Conservation (phyloP, 495 filamentous ascomycete species). For the Acidiella bohemica region DNA sequence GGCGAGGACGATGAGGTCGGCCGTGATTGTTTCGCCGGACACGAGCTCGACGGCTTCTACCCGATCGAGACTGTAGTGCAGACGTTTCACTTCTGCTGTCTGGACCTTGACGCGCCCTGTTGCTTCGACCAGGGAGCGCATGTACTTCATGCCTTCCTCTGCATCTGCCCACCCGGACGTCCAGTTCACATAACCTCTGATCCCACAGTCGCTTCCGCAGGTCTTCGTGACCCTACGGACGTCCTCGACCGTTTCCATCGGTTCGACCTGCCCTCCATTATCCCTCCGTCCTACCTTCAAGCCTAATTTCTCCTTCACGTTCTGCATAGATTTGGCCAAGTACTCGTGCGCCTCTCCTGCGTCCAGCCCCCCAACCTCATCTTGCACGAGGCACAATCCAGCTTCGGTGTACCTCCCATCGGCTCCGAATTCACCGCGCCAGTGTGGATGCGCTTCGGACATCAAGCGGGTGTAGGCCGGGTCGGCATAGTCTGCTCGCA, state of each 20-base stretch:
- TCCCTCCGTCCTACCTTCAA: constrained; percentile 34
- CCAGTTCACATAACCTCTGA: constrained; percentile 69
- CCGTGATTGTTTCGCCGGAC: constrained; percentile 40
- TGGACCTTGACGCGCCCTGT: constrained; percentile 50
- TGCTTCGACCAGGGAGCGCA: constrained; percentile 39
- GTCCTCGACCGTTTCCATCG: constrained; percentile 31
- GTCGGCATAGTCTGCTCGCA: constrained; percentile 72
- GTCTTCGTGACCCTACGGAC: constrained; percentile 34
- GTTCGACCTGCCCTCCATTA: constrained; percentile 28
- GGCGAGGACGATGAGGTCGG: constrained; percentile 65
- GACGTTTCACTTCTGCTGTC: constrained; percentile 44
- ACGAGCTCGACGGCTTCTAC: constrained; percentile 43
- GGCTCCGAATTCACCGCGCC: constrained; percentile 53
- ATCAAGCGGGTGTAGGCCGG: constrained; percentile 58
- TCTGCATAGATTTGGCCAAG: constrained; percentile 49
- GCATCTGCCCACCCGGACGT: constrained; percentile 78
- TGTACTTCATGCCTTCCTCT: constrained; percentile 51
- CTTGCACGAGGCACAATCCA: constrained; percentile 55
- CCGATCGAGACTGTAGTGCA: constrained; percentile 23
- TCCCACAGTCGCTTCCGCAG: constrained; percentile 40
- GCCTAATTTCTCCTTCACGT: constrained; percentile 42
- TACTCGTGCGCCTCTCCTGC: constrained; percentile 32
- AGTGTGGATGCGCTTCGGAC: constrained; percentile 49
- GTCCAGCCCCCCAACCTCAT: constrained; percentile 31
- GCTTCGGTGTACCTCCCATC: constrained; percentile 61